A percentile compares a stretch with the other conserved stretches of the same genome.
phyloP scores from a whole-genome alignment of 2,329 filamentous ascomycete species.

The Coniochaeta sp. region DNA sequence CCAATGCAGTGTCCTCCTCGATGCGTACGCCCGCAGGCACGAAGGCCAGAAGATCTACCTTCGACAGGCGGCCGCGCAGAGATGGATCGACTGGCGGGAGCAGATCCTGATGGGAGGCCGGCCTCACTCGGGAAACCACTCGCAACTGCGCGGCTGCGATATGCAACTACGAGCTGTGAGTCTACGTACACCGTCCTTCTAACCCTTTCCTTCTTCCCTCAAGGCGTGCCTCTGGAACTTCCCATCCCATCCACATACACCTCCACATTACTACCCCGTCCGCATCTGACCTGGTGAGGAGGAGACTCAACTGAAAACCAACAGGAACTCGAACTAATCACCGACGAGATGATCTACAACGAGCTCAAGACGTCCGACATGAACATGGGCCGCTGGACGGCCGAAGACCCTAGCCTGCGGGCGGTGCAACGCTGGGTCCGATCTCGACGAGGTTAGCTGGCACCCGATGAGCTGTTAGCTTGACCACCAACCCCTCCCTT shows the following conservation, averaged over 20 bases:
- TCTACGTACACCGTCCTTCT: conserved; percentile 7
- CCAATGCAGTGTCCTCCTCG: conserved; percentile 44
- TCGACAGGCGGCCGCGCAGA: conserved; percentile 51
- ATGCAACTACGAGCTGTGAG: conserved; percentile 50
- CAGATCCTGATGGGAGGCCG: conserved; percentile 44
- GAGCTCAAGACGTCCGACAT: conserved; percentile 48
- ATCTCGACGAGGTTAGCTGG: conserved; percentile 22
- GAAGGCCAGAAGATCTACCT: conserved; percentile 59
- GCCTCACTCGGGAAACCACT: conserved; percentile 38
- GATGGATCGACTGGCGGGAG: conserved; percentile 50
- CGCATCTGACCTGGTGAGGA: not conserved
- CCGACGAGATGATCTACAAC: conserved; percentile 51
- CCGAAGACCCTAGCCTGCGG: conserved; percentile 53
- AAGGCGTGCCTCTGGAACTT: too few relatives aligned
- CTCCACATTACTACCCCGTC: too few relatives aligned
- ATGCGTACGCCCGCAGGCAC: conserved; percentile 54
- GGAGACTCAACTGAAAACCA: not conserved
- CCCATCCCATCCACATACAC: too few relatives aligned
- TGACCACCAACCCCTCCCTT: not conserved
- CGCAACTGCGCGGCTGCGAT: conserved; percentile 47
- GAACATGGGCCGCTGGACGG: conserved; percentile 52
- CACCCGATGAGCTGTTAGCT: not conserved
- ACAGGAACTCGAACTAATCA: conserved; percentile 51
- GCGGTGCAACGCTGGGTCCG: conserved; percentile 54
- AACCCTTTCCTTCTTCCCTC: not conserved